Evolutionary conservation across 1,284 basidiomycete species (phyloP).

Genomic region (Apiotrichum montevideense): DNA sequence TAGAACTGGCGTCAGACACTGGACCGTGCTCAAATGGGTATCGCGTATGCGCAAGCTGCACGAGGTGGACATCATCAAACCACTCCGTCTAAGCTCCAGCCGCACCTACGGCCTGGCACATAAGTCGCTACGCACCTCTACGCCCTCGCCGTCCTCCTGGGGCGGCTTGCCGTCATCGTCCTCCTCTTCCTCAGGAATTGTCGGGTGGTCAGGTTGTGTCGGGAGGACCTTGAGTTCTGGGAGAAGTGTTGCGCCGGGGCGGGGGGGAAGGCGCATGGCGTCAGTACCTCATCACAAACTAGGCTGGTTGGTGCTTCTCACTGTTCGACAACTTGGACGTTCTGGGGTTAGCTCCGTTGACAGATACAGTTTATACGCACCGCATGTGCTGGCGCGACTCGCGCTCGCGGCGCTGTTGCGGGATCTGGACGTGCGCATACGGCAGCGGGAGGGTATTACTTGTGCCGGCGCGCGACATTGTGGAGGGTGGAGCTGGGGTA

Average conservation of each 20-base stretch:
- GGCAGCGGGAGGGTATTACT: slow-evolving; percentile 39
- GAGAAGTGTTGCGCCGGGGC: slow-evolving; percentile 15
- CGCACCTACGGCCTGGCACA: background rate
- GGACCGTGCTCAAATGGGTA: too few relatives aligned
- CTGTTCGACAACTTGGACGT: slow-evolving; percentile 62
- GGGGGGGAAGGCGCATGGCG: background rate
- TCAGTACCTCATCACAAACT: background rate
- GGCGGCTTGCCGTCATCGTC: slow-evolving; percentile 32
- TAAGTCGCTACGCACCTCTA: slow-evolving; percentile 54
- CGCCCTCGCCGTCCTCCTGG: slow-evolving; percentile 51
- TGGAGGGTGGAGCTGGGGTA: background rate
- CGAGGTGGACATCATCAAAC: background rate
- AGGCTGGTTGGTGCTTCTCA: slow-evolving; percentile 27
- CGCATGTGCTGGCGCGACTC: slow-evolving; percentile 45
- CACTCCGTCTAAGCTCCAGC: too few relatives aligned
- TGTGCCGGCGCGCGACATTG: slow-evolving; percentile 17
- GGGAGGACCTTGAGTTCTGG: slow-evolving; percentile 88
- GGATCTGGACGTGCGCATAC: slow-evolving; percentile 34
- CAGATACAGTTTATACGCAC: slow-evolving; percentile 23
- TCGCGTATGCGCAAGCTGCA: too few relatives aligned
- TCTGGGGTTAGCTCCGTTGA: slow-evolving; percentile 18
- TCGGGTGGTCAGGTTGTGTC: slow-evolving; percentile 67
- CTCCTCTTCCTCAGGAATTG: slow-evolving; percentile 56
- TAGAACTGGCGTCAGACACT: slow-evolving; percentile 56
- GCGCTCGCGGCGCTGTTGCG: slow-evolving; percentile 20